These are phyloP conservation scores for Pythium catenulatum DNA, from an alignment of 352 stramenopile genomes.

Conservation along the genomic window DNA sequence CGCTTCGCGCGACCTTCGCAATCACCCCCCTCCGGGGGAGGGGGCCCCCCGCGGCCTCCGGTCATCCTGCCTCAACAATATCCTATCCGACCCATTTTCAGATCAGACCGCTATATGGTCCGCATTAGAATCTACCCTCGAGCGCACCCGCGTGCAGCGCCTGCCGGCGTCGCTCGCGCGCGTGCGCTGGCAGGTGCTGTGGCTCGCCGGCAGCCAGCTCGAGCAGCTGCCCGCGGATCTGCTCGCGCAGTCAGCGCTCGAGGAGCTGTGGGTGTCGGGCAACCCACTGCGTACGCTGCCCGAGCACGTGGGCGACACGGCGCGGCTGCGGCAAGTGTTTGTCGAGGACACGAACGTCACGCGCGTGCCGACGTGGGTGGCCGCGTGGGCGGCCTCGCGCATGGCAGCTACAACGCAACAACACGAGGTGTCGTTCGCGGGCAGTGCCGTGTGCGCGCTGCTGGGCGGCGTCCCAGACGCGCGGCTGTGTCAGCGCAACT, in stretches of 20 bases:
- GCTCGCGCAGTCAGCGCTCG: neutral
- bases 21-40: neutral
- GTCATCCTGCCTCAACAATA: neutral
- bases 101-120: too few species aligned
- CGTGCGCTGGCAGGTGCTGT: neutral
- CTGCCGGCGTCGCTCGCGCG: neutral
- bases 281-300: neutral
- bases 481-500: too few species aligned
- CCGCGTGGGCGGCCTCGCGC: too few species aligned
- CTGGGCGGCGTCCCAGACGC: too few species aligned
- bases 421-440: too few species aligned
- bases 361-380: neutral
- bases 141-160: neutral
- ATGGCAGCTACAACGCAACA: too few species aligned
- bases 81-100: too few species aligned
- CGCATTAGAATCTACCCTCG: too few species aligned
- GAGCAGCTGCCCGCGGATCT: neutral
- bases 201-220: neutral
- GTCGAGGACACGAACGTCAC: conserved; percentile 29
- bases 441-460: too few species aligned
- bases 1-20: neutral
- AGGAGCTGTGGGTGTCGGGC: neutral
- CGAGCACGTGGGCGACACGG: neutral
- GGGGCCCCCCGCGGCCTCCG: neutral
- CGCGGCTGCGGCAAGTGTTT: neutral